Percentiles rank a stretch among this genome's conserved stretches.
phyloP scores from a whole-genome alignment of 78 protist species.

The Dictyostelium intermedium region DNA sequence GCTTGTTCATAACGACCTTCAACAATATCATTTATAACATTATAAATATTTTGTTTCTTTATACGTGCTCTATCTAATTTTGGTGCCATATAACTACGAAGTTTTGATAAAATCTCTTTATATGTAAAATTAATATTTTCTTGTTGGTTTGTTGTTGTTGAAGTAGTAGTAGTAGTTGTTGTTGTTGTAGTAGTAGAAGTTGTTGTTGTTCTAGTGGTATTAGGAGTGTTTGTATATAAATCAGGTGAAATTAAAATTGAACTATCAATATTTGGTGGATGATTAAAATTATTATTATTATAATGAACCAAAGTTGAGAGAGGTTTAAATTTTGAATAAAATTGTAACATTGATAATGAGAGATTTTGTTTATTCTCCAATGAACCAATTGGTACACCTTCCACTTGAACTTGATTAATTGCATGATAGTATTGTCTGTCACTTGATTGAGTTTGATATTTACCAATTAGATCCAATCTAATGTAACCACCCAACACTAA shows the following conservation, averaged over 20 bases:
- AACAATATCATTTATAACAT: conserved; percentile 3
- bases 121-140: background rate
- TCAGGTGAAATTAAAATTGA: background rate
- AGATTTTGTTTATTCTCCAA: conserved; percentile 3
- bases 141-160: too few species aligned
- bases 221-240: background rate
- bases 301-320: background rate
- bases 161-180: background rate
- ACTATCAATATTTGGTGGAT: background rate
- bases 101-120: background rate
- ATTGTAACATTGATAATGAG: conserved; percentile 18
- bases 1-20: conserved; percentile 33
- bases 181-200: background rate
- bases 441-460: conserved; percentile 28
- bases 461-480: conserved; percentile 36
- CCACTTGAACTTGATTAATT: conserved; percentile 28
- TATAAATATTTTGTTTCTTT: background rate
- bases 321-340: background rate
- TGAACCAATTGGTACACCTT: conserved; percentile 42
- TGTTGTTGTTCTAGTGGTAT: background rate
- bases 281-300: background rate
- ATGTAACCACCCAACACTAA: conserved; percentile 58
- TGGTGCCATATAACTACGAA: conserved; percentile 35
- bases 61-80: conserved; percentile 16
- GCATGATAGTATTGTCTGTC: conserved; percentile 48